These are phyloP conservation scores for Leucoagaricus sp. DNA, from an alignment of 1,284 basidiomycete genomes.

Conservation along the genomic window DNA sequence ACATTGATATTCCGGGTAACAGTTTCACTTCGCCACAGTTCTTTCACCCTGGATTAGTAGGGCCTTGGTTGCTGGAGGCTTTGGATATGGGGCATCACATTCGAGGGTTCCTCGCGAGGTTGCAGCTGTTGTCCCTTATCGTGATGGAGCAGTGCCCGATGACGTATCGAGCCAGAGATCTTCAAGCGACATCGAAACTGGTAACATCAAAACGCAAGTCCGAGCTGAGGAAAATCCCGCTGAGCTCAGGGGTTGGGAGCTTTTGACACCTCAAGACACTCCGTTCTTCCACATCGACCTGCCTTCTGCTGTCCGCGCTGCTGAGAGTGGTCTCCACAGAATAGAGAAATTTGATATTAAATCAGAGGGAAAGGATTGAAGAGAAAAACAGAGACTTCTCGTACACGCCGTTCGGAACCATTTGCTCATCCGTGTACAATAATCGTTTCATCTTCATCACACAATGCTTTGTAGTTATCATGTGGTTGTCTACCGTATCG, in stretches of 20 bases:
- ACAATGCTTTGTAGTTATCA: too few species aligned
- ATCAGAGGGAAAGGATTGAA: too few species aligned
- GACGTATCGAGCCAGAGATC: constrained; percentile 35
- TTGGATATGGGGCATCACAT: constrained; percentile 62
- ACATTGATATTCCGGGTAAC: constrained; percentile 10
- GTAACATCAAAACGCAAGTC: constrained; percentile 2
- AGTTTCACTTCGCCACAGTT: constrained; percentile 90
- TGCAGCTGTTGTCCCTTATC: constrained; percentile 71
- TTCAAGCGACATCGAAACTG: constrained; percentile 32
- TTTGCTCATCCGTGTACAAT: too few species aligned
- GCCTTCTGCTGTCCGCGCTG: constrained; percentile 69
- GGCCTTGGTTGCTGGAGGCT: constrained; percentile 85
- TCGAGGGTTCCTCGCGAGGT: constrained; percentile 59
- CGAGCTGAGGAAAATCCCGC: neutral
- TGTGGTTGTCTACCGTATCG: too few species aligned
- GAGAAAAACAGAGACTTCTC: too few species aligned
- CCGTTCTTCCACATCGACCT: constrained; percentile 92
- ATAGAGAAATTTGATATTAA: neutral
- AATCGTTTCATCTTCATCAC: too few species aligned
- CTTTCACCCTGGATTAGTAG: constrained; percentile 94
- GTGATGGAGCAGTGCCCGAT: constrained; percentile 37
- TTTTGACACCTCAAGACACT: constrained; percentile 58
- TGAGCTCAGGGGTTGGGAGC: constrained; percentile 26
- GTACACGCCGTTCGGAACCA: constrained; percentile 57
- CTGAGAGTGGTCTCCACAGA: constrained; percentile 46